phyloP scores from a whole-genome alignment of 2,329 filamentous ascomycete genomes.

The Xylaria sp. region DNA sequence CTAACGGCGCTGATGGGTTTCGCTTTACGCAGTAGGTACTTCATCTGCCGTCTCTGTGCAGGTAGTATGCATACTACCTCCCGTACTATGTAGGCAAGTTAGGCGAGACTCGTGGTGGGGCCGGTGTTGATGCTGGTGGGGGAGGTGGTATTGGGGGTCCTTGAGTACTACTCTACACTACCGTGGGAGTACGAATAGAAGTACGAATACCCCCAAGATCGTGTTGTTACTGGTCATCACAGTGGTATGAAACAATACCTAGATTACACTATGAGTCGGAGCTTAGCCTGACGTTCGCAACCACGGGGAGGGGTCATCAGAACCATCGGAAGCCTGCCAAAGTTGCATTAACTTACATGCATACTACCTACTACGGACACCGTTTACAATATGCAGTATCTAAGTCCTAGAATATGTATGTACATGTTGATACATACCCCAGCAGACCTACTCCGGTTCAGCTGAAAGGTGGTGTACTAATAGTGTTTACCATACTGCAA shows the following conservation, averaged over 20 bases:
- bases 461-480: neutral
- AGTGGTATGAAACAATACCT: neutral
- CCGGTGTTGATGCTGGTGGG: slow-evolving; percentile 3
- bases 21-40: neutral
- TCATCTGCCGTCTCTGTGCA: neutral
- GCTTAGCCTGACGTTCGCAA: neutral
- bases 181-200: too few species aligned
- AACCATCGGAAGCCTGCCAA: neutral
- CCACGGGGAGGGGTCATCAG: neutral
- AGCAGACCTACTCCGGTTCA: neutral
- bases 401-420: too few species aligned
- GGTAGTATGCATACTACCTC: neutral
- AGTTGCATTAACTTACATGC: neutral
- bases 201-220: neutral
- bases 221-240: slow-evolving; percentile 6
- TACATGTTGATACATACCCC: neutral
- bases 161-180: neutral
- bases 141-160: neutral
- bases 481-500: neutral
- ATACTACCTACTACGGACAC: neutral
- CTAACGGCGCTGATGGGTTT: neutral
- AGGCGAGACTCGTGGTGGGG: slow-evolving; percentile 20
- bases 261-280: neutral
- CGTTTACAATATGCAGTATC: too few species aligned
- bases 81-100: neutral